A percentile compares a stretch with the other conserved stretches of the same genome.
phyloP scores from a whole-genome alignment of 2,329 filamentous ascomycete genomes.

The Ophiostoma sp. region DNA sequence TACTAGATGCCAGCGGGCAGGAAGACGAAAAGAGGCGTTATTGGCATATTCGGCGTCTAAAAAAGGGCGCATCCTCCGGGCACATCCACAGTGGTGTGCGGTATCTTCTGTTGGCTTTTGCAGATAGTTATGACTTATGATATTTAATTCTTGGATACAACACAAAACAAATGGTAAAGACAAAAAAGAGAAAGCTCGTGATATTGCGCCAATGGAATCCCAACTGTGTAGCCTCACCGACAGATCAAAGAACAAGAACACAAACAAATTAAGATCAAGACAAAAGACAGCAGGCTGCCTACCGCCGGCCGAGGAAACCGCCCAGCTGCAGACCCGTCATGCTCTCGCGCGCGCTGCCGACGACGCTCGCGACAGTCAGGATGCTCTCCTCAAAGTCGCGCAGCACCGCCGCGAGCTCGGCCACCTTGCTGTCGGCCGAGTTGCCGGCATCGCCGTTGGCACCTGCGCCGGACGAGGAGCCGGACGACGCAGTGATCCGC shows the following conservation, averaged over 20 bases:
- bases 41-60: conserved; percentile 3
- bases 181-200: conserved; percentile 1
- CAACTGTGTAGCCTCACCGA: not conserved
- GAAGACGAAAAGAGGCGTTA: not conserved
- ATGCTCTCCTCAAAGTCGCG: conserved; percentile 62
- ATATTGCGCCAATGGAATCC: conserved; percentile 4
- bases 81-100: not conserved
- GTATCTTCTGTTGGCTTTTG: not conserved
- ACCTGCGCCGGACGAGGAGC: conserved; percentile 22
- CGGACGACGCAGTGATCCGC: conserved; percentile 35
- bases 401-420: conserved; percentile 53
- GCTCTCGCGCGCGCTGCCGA: conserved; percentile 55
- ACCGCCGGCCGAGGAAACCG: conserved; percentile 37
- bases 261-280: not conserved
- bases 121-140: conserved; percentile 10
- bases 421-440: conserved; percentile 42
- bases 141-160: conserved; percentile 1
- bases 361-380: conserved; percentile 55
- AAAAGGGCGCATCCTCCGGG: not conserved
- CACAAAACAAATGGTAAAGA: not conserved
- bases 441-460: conserved; percentile 33
- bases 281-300: not conserved
- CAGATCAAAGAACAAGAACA: not conserved
- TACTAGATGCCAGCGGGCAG: conserved; percentile 20
- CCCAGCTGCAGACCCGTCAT: conserved; percentile 54